Base-by-base conservation (phyloP, 1,284 basidiomycete species). In the Melanopsichium pennsylvanicum region DNA sequence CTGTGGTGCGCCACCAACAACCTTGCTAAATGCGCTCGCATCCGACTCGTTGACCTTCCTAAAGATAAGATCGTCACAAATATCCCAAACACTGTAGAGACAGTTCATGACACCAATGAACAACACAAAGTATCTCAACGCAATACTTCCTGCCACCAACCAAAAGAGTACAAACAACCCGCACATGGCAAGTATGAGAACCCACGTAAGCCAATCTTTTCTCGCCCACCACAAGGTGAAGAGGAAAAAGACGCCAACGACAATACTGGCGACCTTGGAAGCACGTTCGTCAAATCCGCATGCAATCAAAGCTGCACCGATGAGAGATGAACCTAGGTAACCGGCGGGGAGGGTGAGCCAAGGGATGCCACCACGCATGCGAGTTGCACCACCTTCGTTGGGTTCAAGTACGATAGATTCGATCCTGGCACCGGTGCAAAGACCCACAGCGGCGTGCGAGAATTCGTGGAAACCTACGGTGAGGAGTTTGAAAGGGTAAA, bases 211-310 rank as follows among this genome's bases (percentile, higher is more conserved):
- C 86, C 88, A 88, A 76, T 90, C 90, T 63, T 84, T 85, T 38
- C 92, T 84, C 2, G 92, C 94, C 85, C 85, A 87, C 90, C 90
- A 97, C 1, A 96, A 85, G 0, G 92, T 96, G 68, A 96, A 85
- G n/a, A 97, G 74, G 83, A 95, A 97, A 81, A 94, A 90, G 21
- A 84, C 89, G 8, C 88, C 91, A 26, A 97, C 84, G 10, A 91
- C 88, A 23, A 97, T 83, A 36, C 87, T 88, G 0, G 92, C 93
- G 45, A 97, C 82, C 82, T 97, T 97, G 82, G 89, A 91, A 2
- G 95, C 95, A 70, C 92, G 88, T 43, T 91, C 93, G 81, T 97
- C 89, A 81, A 97, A 97, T 0, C 80, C 93, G 70, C 92, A 95
- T 5, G 92, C 87, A 63, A 97, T 93, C 23, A 96, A 84, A 41